These are phyloP conservation scores for Aquilaria sinensis DNA, from an alignment of 345 rosid species.

Conservation along the genomic window DNA sequence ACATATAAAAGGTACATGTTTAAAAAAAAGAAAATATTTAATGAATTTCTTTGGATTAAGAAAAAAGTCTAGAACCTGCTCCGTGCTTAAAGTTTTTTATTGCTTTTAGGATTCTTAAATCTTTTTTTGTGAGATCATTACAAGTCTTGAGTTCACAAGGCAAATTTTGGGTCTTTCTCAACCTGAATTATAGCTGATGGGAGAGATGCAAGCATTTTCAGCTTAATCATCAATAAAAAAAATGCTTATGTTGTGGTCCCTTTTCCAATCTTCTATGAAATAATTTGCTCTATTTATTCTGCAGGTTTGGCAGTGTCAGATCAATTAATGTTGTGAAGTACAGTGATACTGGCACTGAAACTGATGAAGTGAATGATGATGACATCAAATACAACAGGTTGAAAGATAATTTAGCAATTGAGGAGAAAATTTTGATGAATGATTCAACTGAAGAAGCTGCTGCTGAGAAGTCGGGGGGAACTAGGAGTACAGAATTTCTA, in stretches of 20 bases:
- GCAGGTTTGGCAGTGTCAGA: conserved; percentile 89
- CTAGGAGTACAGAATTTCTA: conserved; percentile 11
- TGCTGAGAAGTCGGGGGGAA: conserved; percentile 5
- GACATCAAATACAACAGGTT: conserved; percentile 10
- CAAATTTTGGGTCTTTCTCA: too few species aligned
- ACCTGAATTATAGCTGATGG: too few species aligned
- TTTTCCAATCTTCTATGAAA: conserved; percentile 5
- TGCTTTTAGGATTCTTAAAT: too few species aligned
- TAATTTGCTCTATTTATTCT: conserved; percentile 16
- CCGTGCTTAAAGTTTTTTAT: too few species aligned
- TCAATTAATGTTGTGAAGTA: conserved; percentile 59
- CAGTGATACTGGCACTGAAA: conserved; percentile 14
- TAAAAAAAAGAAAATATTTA: too few species aligned
- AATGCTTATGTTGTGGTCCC: not conserved
- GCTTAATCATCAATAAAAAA: too few species aligned
- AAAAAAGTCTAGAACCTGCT: too few species aligned
- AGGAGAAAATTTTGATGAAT: conserved; percentile 20
- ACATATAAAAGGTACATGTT: too few species aligned
- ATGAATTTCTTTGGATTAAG: too few species aligned
- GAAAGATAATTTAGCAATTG: conserved; percentile 8
- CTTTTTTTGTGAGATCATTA: too few species aligned
- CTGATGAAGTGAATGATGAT: conserved; percentile 20
- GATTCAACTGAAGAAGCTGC: conserved; percentile 13
- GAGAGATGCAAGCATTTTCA: too few species aligned
- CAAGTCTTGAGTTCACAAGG: too few species aligned